Conservation (phyloP, 2,329 filamentous ascomycete species). For the Talaromyces rugulosus region DNA sequence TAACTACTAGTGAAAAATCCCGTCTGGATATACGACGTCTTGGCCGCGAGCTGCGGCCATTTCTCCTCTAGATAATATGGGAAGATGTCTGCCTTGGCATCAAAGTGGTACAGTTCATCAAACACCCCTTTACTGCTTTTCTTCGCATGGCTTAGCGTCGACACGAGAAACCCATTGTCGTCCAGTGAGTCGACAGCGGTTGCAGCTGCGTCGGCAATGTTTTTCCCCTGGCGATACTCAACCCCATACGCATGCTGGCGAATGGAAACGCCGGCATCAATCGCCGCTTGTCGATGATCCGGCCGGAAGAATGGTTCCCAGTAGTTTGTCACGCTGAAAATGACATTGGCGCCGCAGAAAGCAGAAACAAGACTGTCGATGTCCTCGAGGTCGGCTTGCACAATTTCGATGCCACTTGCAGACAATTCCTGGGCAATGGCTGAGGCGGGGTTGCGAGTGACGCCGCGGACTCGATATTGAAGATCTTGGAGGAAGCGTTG, state of each 20-base stretch:
- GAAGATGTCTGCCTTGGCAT: conserved; percentile 51
- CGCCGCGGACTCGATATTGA: conserved; percentile 50
- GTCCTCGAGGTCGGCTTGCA: conserved; percentile 50
- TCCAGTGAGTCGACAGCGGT: conserved; percentile 38
- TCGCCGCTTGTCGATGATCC: conserved; percentile 38
- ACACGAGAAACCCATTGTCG: conserved; percentile 48
- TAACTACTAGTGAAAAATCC: conserved; percentile 49
- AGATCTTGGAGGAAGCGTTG: conserved; percentile 39
- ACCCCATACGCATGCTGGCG: conserved; percentile 24
- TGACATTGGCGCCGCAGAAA: conserved; percentile 43
- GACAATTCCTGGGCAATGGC: conserved; percentile 43
- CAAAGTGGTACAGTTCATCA: conserved; percentile 46
- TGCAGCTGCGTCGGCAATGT: conserved; percentile 31
- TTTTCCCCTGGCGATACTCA: conserved; percentile 22
- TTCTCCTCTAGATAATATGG: conserved; percentile 42
- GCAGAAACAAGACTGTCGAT: conserved; percentile 41
- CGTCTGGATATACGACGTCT: conserved; percentile 49
- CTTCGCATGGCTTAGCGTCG: conserved; percentile 48
- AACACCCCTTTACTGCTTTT: conserved; percentile 45
- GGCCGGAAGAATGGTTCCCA: conserved; percentile 46
- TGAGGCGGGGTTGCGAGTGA: conserved; percentile 50
- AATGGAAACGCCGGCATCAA: conserved; percentile 37
- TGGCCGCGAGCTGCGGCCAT: conserved; percentile 43
- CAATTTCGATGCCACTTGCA: conserved; percentile 48
- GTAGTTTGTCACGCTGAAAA: conserved; percentile 52